Conservation (phyloP, 768 basidiomycete species). For the Hypholoma fasciculare region DNA sequence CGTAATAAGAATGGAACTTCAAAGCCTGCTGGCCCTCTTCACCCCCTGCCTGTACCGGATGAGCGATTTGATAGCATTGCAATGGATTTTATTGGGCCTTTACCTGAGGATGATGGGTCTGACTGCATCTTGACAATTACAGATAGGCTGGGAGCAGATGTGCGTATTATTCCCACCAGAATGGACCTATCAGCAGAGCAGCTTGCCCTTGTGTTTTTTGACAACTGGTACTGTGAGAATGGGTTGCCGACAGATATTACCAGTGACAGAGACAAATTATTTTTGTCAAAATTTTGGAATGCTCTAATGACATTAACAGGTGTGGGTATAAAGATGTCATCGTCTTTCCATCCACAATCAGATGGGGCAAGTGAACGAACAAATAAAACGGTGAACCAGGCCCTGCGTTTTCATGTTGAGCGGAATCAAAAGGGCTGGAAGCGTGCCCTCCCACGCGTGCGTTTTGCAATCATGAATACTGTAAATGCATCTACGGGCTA, state of each 20-base stretch:
- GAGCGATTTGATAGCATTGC: conserved; percentile 19
- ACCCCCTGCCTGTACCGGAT: conserved; percentile 27
- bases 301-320: conserved; percentile 14
- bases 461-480: conserved; percentile 33
- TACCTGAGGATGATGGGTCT: conserved; percentile 29
- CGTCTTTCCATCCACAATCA: conserved; percentile 35
- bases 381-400: conserved; percentile 32
- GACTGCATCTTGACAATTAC: conserved; percentile 22
- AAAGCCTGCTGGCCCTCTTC: conserved; percentile 27
- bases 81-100: conserved; percentile 36
- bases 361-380: conserved; percentile 33
- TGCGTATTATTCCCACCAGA: conserved; percentile 4
- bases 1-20: conserved; percentile 30
- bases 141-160: conserved; percentile 13
- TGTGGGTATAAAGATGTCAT: not conserved
- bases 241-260: conserved; percentile 30
- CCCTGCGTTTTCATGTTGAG: conserved; percentile 25
- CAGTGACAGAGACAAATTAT: conserved; percentile 31
- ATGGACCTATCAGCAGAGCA: conserved; percentile 20
- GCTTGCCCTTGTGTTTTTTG: conserved; percentile 24
- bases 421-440: conserved; percentile 34
- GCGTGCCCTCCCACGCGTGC: conserved; percentile 17
- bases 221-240: conserved; percentile 29
- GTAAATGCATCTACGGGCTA: conserved; percentile 29
- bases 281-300: conserved; percentile 23